These are phyloP conservation scores for Talaromyces islandicus DNA, from an alignment of 2,329 filamentous ascomycete species.

Conservation along the genomic window DNA sequence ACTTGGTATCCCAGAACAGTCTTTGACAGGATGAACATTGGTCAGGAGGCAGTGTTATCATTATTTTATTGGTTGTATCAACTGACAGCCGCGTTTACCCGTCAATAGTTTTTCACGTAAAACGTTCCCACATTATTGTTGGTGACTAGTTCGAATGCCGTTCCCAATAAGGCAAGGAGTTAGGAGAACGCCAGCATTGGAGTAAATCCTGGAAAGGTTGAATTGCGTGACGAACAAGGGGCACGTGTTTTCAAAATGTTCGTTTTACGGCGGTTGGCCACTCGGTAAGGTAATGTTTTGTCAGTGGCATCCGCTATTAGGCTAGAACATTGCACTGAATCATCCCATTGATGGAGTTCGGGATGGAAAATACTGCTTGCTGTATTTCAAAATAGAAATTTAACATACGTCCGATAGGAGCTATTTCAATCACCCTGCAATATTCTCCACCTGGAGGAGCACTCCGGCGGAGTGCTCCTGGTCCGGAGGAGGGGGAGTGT, in stretches of 20 bases:
- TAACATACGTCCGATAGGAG: no score
- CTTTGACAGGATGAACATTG: no score
- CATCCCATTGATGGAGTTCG: background rate
- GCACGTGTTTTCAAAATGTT: background rate
- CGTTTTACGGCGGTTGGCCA: background rate
- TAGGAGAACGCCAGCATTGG: no score
- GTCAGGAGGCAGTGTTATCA: no score
- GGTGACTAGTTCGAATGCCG: no score
- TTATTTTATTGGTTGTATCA: no score
- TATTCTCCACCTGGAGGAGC: background rate
- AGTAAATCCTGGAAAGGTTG: no score
- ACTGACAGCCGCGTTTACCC: background rate
- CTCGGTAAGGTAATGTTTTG: no score
- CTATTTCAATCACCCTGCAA: background rate
- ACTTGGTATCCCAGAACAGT: no score
- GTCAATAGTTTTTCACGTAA: background rate
- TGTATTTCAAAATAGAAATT: background rate
- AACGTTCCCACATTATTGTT: background rate
- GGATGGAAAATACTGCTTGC: background rate
- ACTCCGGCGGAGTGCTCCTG: background rate
- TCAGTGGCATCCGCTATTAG: background rate
- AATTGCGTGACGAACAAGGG: no score
- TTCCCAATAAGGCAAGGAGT: background rate
- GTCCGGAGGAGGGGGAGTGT: background rate
- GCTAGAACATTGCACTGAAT: background rate